Conservation (phyloP, 2,329 filamentous ascomycete species). For the Fusarium pseudonygamai region DNA sequence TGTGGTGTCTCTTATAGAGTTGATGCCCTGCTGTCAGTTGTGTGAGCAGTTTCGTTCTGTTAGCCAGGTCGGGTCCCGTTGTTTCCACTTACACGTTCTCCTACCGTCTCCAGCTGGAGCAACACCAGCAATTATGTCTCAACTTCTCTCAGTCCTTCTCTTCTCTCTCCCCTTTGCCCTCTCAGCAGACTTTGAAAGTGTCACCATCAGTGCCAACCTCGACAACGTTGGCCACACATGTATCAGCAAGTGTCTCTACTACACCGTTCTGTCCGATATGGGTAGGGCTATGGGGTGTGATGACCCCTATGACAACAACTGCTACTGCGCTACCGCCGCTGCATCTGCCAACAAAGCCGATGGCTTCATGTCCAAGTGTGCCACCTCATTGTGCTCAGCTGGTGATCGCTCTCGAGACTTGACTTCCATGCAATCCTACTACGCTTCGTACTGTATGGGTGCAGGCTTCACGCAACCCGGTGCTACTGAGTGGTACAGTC, state of each 20-base stretch:
- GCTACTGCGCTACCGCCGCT: slow-evolving; percentile 40
- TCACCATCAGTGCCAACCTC: slow-evolving; percentile 31
- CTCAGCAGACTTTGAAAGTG: slow-evolving; percentile 20
- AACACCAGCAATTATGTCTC: slow-evolving; percentile 15
- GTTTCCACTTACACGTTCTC: neutral
- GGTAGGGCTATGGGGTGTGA: slow-evolving; percentile 38
- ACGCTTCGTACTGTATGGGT: slow-evolving; percentile 42
- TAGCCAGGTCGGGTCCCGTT: neutral
- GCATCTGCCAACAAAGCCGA: slow-evolving; percentile 33
- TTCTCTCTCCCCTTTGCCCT: slow-evolving; percentile 1
- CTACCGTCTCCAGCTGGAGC: neutral
- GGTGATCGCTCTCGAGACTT: slow-evolving; percentile 39
- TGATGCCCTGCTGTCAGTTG: neutral
- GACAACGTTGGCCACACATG: slow-evolving; percentile 26
- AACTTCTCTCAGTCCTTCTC: slow-evolving; percentile 3
- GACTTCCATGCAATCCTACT: slow-evolving; percentile 39
- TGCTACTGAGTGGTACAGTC: slow-evolving; percentile 39
- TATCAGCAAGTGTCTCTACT: slow-evolving; percentile 37
- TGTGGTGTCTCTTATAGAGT: slow-evolving; percentile 11
- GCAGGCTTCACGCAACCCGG: slow-evolving; percentile 41
- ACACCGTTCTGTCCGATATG: slow-evolving; percentile 24
- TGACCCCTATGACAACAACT: slow-evolving; percentile 39
- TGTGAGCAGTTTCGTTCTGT: neutral
- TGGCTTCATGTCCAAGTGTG: slow-evolving; percentile 35
- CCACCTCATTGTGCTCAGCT: slow-evolving; percentile 26